These are phyloP conservation scores for Kondoa subrosea DNA, from an alignment of 768 basidiomycete genomes.

Conservation along the genomic window DNA sequence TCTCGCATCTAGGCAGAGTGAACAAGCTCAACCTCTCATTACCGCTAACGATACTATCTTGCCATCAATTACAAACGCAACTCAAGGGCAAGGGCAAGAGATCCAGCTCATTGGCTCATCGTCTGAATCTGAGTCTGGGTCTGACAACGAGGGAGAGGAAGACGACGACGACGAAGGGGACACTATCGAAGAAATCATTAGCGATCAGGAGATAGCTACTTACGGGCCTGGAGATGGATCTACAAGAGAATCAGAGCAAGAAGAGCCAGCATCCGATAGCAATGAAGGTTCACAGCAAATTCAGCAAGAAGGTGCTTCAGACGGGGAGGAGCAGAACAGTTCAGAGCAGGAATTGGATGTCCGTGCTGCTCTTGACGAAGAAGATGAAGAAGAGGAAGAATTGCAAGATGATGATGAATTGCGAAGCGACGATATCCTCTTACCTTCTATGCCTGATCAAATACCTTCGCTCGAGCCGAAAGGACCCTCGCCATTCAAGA, in stretches of 20 bases:
- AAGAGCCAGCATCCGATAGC: no score
- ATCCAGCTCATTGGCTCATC: neutral
- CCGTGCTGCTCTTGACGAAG: conserved; percentile 5
- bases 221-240: no score
- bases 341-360: neutral
- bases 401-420: neutral
- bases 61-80: neutral
- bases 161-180: neutral
- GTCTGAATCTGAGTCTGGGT: neutral
- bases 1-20: neutral
- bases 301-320: neutral
- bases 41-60: neutral
- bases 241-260: no score
- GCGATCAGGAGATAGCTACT: no score
- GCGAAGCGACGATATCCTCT: neutral
- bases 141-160: neutral
- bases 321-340: neutral
- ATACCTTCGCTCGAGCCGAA: neutral
- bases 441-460: neutral
- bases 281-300: neutral
- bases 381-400: neutral
- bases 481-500: neutral
- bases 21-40: neutral
- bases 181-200: no score
- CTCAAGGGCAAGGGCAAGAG: neutral